Percentiles rank a stretch among this genome's conserved stretches.
Conservation (phyloP, 1,284 basidiomycete genomes). For the Pseudozyma sp. region DNA sequence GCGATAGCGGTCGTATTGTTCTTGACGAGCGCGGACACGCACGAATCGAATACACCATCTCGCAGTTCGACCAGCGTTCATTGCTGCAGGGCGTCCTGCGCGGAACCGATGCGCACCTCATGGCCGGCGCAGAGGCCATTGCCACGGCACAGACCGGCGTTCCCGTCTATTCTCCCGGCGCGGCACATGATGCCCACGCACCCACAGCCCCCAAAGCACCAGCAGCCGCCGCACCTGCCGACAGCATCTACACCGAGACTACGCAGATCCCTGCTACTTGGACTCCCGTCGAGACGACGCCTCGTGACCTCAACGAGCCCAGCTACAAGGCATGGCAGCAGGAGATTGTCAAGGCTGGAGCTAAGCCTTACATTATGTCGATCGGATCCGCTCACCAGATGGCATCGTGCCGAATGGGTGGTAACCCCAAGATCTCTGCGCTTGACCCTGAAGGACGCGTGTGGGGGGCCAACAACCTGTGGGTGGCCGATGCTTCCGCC, state of each 20-base stretch:
- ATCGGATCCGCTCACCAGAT: conserved; percentile 69
- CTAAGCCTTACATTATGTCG: conserved; percentile 39
- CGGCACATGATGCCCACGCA: conserved; percentile 11
- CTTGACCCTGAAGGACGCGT: conserved; percentile 70
- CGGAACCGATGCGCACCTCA: conserved; percentile 69
- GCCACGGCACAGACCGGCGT: conserved; percentile 68
- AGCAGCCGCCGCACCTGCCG: conserved; percentile 15
- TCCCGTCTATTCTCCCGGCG: conserved; percentile 30
- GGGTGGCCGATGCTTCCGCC: conserved; percentile 71
- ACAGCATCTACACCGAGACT: conserved; percentile 53
- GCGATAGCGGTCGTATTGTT: conserved; percentile 67
- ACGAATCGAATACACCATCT: conserved; percentile 69
- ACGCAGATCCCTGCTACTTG: conserved; percentile 57
- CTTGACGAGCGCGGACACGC: conserved; percentile 69
- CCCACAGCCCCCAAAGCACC: conserved; percentile 17
- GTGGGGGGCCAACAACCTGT: conserved; percentile 70
- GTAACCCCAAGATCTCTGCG: conserved; percentile 65
- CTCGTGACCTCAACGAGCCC: conserved; percentile 59
- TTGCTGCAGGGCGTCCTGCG: conserved; percentile 69
- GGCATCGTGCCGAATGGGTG: conserved; percentile 70
- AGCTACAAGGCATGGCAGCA: conserved; percentile 63
- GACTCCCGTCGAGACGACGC: conserved; percentile 52
- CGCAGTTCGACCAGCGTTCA: conserved; percentile 68
- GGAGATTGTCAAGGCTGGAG: conserved; percentile 57
- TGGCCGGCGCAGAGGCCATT: conserved; percentile 70